Evolutionary conservation across 345 rosid species (phyloP).

Genomic region (Ailanthus altissimus): DNA sequence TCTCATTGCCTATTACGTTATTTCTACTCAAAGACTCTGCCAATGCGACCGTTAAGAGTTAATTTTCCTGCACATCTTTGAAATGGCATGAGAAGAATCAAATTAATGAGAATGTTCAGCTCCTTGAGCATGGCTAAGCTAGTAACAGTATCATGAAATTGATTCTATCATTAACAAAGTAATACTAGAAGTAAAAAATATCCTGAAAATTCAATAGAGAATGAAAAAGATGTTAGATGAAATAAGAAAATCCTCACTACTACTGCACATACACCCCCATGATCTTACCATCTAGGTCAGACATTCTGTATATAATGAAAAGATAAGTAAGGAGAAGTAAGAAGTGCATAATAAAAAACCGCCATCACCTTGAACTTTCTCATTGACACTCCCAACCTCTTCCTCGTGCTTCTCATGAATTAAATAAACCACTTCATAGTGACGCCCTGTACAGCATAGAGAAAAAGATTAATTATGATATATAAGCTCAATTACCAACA

Average conservation of each 20-base stretch:
- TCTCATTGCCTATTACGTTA: not conserved
- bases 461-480: not conserved
- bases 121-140: not conserved
- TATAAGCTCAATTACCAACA: not conserved
- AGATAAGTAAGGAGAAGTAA: not conserved
- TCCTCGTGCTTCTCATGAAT: conserved; percentile 87
- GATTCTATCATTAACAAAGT: not conserved
- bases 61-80: not conserved
- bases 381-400: conserved; percentile 66
- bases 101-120: not conserved
- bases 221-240: not conserved
- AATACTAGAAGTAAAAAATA: not conserved
- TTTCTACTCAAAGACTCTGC: not conserved
- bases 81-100: not conserved
- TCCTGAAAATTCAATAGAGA: not conserved
- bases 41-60: not conserved
- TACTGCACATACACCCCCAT: not conserved
- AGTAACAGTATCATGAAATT: not conserved
- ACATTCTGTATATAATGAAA: not conserved
- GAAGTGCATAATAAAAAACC: not conserved
- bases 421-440: conserved; percentile 90
- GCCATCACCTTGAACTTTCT: conserved; percentile 79
- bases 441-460: conserved; percentile 62
- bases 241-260: not conserved
- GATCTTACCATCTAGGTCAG: not conserved